Percentiles rank a stretch among this genome's conserved stretches.
Evolutionary conservation across 2,329 filamentous ascomycete species (phyloP).

Genomic region (Neofusicoccum laricinum): DNA sequence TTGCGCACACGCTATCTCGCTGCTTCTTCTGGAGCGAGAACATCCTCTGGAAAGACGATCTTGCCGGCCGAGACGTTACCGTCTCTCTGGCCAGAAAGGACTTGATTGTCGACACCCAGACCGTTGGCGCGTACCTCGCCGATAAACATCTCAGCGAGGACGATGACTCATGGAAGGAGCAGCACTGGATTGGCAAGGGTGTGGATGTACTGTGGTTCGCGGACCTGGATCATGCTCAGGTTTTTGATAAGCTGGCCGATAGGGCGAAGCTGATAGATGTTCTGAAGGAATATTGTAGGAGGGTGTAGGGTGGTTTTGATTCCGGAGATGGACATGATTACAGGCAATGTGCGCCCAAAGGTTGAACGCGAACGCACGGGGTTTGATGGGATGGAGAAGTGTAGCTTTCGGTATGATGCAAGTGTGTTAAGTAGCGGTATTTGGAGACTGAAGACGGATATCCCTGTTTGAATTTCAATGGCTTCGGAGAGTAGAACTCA

Average conservation of each 20-base stretch:
- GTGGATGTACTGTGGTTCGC: conserved; percentile 61
- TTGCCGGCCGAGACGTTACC: conserved; percentile 48
- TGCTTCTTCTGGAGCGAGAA: conserved; percentile 73
- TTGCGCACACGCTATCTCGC: conserved; percentile 61
- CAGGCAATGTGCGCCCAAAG: too few species aligned
- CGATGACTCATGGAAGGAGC: conserved; percentile 9
- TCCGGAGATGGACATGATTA: too few species aligned
- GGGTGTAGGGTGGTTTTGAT: too few species aligned
- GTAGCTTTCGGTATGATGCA: too few species aligned
- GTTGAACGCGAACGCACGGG: too few species aligned
- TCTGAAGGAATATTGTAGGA: conserved; percentile 19
- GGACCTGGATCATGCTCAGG: conserved; percentile 62
- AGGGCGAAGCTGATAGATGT: conserved; percentile 21
- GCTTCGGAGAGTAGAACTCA: too few species aligned
- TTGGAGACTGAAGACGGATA: too few species aligned
- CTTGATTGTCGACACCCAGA: conserved; percentile 61
- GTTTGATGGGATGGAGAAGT: too few species aligned
- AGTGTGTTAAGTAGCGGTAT: too few species aligned
- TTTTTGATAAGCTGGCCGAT: conserved; percentile 45
- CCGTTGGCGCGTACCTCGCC: conserved; percentile 58
- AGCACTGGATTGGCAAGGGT: conserved; percentile 33
- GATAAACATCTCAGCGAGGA: conserved; percentile 25
- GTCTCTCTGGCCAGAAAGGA: conserved; percentile 60
- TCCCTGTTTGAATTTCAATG: too few species aligned
- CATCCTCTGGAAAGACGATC: conserved; percentile 66